Evolutionary conservation across 768 basidiomycete species (phyloP).

Genomic region (Omphalotus guepiniiformis): DNA sequence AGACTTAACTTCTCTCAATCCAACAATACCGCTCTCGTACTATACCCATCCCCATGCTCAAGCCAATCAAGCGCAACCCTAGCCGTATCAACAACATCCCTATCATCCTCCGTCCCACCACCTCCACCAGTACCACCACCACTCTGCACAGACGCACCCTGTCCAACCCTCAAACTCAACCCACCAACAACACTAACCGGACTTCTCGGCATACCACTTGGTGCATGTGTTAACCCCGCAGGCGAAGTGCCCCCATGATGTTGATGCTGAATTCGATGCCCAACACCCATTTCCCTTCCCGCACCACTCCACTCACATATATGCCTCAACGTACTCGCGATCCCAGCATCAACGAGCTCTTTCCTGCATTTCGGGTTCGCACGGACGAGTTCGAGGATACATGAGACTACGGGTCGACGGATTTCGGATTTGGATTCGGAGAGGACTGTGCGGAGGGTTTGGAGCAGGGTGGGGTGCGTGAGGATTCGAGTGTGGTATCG

Average conservation of each 20-base stretch:
- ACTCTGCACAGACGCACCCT: slow-evolving; percentile 3
- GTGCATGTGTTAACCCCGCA: neutral
- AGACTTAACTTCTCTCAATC: no score
- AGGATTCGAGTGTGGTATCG: slow-evolving; percentile 50
- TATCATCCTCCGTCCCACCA: slow-evolving; percentile 47
- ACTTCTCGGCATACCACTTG: slow-evolving; percentile 10
- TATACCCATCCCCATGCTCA: slow-evolving; percentile 25
- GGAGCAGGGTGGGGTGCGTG: slow-evolving; percentile 46
- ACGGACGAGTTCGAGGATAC: slow-evolving; percentile 53
- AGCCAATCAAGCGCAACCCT: slow-evolving; percentile 51
- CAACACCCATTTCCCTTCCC: neutral
- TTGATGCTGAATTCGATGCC: neutral
- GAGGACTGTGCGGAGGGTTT: slow-evolving; percentile 53
- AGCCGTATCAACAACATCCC: slow-evolving; percentile 54
- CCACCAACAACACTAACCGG: slow-evolving; percentile 9
- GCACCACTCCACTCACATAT: slow-evolving; percentile 19
- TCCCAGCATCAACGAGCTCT: slow-evolving; percentile 18
- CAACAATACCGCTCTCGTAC: neutral
- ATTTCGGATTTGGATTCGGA: slow-evolving; percentile 54
- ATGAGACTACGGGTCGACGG: slow-evolving; percentile 56
- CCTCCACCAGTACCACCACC: slow-evolving; percentile 1
- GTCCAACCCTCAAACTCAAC: slow-evolving; percentile 25
- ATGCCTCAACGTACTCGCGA: slow-evolving; percentile 18
- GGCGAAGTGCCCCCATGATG: slow-evolving; percentile 13
- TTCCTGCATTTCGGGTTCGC: slow-evolving; percentile 26